phyloP scores from a whole-genome alignment of 1,284 basidiomycete species.

The Cutaneotrichosporon daszewskae region DNA sequence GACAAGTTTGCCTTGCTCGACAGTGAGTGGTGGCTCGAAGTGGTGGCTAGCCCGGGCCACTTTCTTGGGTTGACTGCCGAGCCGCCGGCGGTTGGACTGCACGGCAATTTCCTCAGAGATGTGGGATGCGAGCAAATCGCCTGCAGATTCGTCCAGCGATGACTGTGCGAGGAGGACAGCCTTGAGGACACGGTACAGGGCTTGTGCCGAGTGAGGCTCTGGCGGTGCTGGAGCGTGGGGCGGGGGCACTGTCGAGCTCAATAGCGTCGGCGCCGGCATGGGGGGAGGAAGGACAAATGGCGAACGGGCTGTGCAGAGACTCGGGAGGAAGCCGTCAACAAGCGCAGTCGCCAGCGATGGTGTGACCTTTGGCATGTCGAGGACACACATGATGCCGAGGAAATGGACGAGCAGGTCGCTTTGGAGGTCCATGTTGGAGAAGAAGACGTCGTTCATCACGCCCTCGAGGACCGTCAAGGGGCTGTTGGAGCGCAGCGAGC shows the following conservation, averaged over 20 bases:
- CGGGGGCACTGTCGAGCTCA: not conserved
- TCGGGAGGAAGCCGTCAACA: constrained; percentile 11
- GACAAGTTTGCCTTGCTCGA: constrained; percentile 13
- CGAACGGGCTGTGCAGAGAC: constrained; percentile 11
- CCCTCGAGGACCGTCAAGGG: constrained; percentile 10
- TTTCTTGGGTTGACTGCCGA: not conserved
- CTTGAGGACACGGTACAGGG: constrained; percentile 10
- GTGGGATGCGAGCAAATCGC: constrained; percentile 10
- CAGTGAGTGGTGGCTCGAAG: not conserved
- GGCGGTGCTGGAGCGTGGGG: constrained; percentile 6
- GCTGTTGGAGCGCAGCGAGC: constrained; percentile 10
- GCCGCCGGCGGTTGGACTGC: constrained; percentile 14
- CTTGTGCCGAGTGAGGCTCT: constrained; percentile 8
- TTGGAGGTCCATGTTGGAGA: constrained; percentile 6
- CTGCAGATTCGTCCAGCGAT: constrained; percentile 2
- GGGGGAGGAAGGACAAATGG: constrained; percentile 6
- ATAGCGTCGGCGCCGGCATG: not conserved
- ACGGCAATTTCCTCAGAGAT: constrained; percentile 26
- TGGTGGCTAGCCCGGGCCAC: not conserved
- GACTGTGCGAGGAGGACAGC: constrained; percentile 2
- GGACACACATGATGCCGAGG: constrained; percentile 6
- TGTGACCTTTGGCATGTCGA: constrained; percentile 6
- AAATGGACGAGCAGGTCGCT: constrained; percentile 9
- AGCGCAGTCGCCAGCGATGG: constrained; percentile 8
- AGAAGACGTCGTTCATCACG: constrained; percentile 14